Evolutionary conservation across 805 yeast genomes (phyloP).

Genomic region (Kodamaea fukazawae): DNA sequence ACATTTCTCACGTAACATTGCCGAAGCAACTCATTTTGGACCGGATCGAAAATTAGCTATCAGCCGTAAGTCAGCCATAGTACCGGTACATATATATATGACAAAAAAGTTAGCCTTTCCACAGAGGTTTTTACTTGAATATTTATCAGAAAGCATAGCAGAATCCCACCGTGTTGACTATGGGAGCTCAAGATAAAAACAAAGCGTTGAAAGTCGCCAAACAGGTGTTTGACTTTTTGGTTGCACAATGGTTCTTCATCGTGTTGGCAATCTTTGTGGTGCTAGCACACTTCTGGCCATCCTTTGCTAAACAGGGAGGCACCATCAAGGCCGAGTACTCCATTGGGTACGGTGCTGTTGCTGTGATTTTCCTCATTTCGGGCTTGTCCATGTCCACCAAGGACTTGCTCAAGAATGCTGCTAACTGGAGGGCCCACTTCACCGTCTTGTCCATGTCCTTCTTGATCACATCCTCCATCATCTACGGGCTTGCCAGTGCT

Average conservation of each 20-base stretch:
- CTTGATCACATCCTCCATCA: constrained; percentile 64
- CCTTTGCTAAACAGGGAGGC: constrained; percentile 83
- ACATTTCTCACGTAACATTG: neutral
- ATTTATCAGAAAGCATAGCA: too few relatives aligned
- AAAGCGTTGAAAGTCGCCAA: constrained; percentile 8
- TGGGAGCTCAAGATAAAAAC: neutral
- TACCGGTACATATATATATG: neutral
- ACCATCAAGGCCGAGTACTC: constrained; percentile 69
- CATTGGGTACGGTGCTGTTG: constrained; percentile 84
- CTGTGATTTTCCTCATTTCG: constrained; percentile 75
- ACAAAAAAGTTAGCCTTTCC: neutral
- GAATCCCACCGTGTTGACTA: too few relatives aligned
- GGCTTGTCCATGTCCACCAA: constrained; percentile 75
- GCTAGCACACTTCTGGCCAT: constrained; percentile 74
- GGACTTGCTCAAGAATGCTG: constrained; percentile 58
- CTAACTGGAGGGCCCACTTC: constrained; percentile 80
- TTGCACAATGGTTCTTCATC: constrained; percentile 73
- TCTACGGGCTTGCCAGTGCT: constrained; percentile 71
- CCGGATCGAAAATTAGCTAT: too few relatives aligned
- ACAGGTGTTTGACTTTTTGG: constrained; percentile 23
- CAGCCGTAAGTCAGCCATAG: neutral
- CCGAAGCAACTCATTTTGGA: neutral
- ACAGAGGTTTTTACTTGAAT: too few relatives aligned
- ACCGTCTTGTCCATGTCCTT: constrained; percentile 68
- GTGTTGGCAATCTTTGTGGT: constrained; percentile 70